Conservation (phyloP, 2,329 filamentous ascomycete genomes). For the Aspergillus carbonarius region DNA sequence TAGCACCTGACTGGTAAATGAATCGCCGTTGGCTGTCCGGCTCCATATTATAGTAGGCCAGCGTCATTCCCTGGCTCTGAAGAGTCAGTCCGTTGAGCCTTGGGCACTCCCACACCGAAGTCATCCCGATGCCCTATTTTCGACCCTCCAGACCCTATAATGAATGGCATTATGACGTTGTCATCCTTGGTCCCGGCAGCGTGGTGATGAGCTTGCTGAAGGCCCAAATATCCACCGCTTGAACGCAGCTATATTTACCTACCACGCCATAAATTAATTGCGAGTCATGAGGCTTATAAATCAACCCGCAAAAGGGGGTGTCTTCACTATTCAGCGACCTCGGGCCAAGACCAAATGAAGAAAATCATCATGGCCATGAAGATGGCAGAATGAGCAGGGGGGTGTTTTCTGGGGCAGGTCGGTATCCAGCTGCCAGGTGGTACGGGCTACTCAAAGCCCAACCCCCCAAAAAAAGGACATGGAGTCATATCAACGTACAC, state of each 20-base stretch:
- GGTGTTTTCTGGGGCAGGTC: neutral
- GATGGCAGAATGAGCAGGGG: neutral
- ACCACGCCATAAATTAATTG: neutral
- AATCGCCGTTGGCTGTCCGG: neutral
- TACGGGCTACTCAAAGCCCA: too few species aligned
- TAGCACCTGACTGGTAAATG: conserved; percentile 7
- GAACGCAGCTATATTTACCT: conserved; percentile 3
- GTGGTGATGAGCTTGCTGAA: neutral
- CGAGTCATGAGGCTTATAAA: conserved; percentile 1
- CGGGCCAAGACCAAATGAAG: neutral
- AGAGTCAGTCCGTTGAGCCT: neutral
- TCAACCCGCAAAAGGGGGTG: neutral
- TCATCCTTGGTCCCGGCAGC: neutral
- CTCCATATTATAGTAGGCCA: neutral
- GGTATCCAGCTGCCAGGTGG: neutral
- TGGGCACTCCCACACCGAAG: neutral
- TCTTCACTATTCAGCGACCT: neutral
- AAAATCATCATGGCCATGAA: neutral
- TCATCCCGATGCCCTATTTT: neutral
- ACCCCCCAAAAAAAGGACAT: neutral
- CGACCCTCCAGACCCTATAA: conserved; percentile 5
- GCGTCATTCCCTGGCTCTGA: neutral
- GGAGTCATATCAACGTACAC: neutral
- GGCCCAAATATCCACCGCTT: neutral
- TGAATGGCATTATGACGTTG: neutral